A percentile compares a stretch with the other conserved stretches of the same genome.
Conservation (phyloP, 345 rosid genomes). For the Citrus unshiu region DNA sequence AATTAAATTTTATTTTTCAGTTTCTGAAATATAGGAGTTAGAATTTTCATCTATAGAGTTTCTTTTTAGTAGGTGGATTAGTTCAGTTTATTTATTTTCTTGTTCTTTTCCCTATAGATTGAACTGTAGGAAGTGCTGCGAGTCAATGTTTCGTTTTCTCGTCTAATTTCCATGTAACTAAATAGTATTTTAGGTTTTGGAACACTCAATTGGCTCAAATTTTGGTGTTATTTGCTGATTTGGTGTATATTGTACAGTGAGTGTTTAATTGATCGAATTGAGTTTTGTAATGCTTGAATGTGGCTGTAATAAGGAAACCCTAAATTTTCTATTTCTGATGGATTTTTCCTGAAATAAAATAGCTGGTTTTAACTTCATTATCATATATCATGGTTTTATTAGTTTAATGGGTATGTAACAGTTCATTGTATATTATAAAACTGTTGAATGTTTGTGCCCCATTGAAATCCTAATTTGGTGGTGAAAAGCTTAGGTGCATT, state of each 20-base stretch:
- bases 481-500: slow-evolving; percentile 14
- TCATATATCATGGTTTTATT: neutral
- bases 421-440: slow-evolving; percentile 9
- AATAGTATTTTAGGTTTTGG: neutral
- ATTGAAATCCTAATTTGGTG: slow-evolving; percentile 37
- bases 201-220: neutral
- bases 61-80: slow-evolving; percentile 10
- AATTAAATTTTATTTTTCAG: neutral
- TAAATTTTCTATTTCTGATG: slow-evolving; percentile 14
- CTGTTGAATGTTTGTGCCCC: slow-evolving; percentile 8
- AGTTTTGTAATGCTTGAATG: slow-evolving; percentile 7
- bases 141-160: neutral
- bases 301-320: slow-evolving; percentile 32
- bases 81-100: neutral
- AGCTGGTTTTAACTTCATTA: neutral
- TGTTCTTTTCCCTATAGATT: slow-evolving; percentile 1
- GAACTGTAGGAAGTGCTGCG: neutral
- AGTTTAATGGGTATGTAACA: neutral
- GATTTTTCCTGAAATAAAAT: neutral
- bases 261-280: slow-evolving; percentile 6
- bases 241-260: neutral
- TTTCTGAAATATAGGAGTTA: neutral
- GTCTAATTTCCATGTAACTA: neutral
- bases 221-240: neutral
- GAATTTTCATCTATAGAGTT: neutral